Base-by-base conservation (phyloP, 345 rosid species). In the Gynandropsis gynandra region DNA sequence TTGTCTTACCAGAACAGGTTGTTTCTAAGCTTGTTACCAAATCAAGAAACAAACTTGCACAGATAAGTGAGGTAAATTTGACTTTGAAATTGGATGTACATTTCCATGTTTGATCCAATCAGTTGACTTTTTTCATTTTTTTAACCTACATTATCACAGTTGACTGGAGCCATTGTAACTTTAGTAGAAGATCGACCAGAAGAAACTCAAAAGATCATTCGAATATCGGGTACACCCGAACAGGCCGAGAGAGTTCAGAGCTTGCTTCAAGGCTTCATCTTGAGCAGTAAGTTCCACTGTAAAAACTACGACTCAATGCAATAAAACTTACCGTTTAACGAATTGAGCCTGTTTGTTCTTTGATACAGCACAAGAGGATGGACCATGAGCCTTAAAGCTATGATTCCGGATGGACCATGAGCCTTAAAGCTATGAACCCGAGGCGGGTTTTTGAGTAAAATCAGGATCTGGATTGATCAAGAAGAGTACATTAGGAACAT, bases 241-340 rank as follows among this genome's bases (percentile, higher is more conserved):
- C 97, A 93, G 70, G 88, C 78, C 10, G 99, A 85, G 73, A 78
- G 87, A 74, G 99, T 97, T 19, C 97, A 93, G 69, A 88, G 95
- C 71, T 70, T 93, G 70, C 95, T 93, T 67, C 97, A 93, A 67
- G 97, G 97, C 72, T 88, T 88, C 59, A 83, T 93, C 47, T 74
- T 93, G 74, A 93, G 97, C 75, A 83, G 97, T 93, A 72, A 83
- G 85, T 66, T 45, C 65, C 48, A 50, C 9, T 42, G 24, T n/a
- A n/a, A n/a, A n/a, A n/a, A n/a, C n/a, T n/a, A n/a, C n/a, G n/a
- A n/a, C n/a, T n/a, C n/a, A n/a, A n/a, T n/a, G n/a, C n/a, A n/a
- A n/a, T n/a, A n/a, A n/a, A n/a, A n/a, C n/a, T n/a, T n/a, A n/a
- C n/a, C n/a, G 2, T 10, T 42, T 24, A 33, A 13, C 8, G 12